Base-by-base conservation (phyloP, 768 basidiomycete species). In the button mushroom (Agaricus bisporus) region DNA sequence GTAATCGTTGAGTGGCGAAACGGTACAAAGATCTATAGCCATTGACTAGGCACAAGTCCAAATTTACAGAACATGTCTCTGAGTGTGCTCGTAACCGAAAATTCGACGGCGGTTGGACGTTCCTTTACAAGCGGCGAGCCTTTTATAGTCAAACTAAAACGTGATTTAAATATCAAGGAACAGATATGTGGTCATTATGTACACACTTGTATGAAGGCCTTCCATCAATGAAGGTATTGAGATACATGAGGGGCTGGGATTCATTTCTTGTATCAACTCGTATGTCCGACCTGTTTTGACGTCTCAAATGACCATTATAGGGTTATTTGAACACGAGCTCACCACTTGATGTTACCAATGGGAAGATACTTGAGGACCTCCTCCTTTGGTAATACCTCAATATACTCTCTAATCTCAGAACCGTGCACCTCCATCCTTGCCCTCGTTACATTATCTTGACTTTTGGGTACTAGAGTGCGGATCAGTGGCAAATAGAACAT, bases 331-430 rank as follows among this genome's bases (percentile, higher is more conserved):
- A 54, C 35, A 7, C 18, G 20, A 25, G 59, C 72, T 41, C 38
- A 82, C 84, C 83, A 86, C 65, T 88, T 88, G 58, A 73, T 72
- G 61, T 86, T 86, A 11, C 88, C 87, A 20, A 70, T 68, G 0
- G 84, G 76, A 17, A 88, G 66, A 60, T 88, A 85, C 58, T 82
- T 75, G 29, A 83, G 26, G 0, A 80, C 80, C 46, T 71, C 66
- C 61, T 86, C 81, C 53, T 71, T 67, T 0, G 83, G 82, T 0
- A 83, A 41, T 22, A 78, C 68, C 49, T 72, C 70, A 11, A 59
- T 58, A 8, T 57, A 54, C 17, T 49, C 52, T 8, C 64, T 52
- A 17, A 63, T 56, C 25, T 69, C 63, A 18, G 56, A 51, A 0
- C 60, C 64, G 25, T 66, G 57, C 9, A 63, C 54, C 38, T 64